phyloP scores from a whole-genome alignment of 345 rosid genomes.

The Hibiscus syriacus region DNA sequence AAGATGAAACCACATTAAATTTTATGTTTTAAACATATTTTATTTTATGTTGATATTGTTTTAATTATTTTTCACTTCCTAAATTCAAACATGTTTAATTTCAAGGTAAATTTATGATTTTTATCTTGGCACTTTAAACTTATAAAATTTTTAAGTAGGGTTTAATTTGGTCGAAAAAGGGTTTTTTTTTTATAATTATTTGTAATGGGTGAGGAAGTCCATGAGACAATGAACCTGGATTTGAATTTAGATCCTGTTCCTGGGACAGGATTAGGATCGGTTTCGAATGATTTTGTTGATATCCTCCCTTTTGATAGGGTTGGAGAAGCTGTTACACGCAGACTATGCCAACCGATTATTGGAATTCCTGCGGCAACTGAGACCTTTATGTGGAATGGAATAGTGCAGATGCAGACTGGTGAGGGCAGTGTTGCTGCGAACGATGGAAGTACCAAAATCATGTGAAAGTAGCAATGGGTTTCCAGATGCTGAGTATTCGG shows the following conservation, averaged over 20 bases:
- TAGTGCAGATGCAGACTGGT: conserved; percentile 57
- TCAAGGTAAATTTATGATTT: neutral
- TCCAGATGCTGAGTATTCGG: conserved; percentile 38
- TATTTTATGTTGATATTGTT: too few relatives aligned
- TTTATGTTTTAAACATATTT: too few relatives aligned
- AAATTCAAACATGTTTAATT: too few relatives aligned
- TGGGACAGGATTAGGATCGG: conserved; percentile 39
- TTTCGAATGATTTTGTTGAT: conserved; percentile 48
- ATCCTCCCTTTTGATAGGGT: conserved; percentile 39
- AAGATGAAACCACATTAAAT: too few relatives aligned
- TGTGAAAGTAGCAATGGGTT: conserved; percentile 65
- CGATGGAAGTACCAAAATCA: conserved; percentile 44
- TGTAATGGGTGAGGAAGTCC: conserved; percentile 64
- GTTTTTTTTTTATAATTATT: conserved; percentile 13
- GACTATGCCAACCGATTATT: conserved; percentile 36
- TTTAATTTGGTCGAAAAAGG: neutral
- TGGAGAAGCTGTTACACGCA: conserved; percentile 51
- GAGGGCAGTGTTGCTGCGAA: conserved; percentile 79
- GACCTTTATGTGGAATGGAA: neutral
- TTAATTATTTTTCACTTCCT: too few relatives aligned
- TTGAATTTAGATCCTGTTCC: conserved; percentile 88
- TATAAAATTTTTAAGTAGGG: neutral
- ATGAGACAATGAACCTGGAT: conserved; percentile 86
- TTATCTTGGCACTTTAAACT: conserved; percentile 11
- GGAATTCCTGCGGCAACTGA: neutral